Conservation (phyloP, 2,329 filamentous ascomycete species). For the Cordyceps militaris region DNA sequence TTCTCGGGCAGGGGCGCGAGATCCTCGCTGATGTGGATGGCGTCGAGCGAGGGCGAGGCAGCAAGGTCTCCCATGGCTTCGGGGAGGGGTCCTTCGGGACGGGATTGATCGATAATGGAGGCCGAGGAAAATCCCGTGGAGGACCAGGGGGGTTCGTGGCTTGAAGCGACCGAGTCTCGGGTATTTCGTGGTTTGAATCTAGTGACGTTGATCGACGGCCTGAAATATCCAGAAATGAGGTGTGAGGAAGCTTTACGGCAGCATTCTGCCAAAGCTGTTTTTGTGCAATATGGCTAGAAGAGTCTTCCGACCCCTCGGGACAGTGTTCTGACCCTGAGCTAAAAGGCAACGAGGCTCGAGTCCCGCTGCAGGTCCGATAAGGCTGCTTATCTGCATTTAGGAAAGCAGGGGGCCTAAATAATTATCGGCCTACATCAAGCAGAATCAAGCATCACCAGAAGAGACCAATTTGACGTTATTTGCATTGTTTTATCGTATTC, state of each 20-base stretch:
- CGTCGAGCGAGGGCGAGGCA: constrained; percentile 39
- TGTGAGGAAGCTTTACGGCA: background rate
- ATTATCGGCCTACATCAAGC: too few relatives aligned
- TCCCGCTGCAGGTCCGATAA: background rate
- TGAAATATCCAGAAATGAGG: background rate
- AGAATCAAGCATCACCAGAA: too few relatives aligned
- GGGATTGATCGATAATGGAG: background rate
- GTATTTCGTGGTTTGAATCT: background rate
- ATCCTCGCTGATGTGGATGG: constrained; percentile 45
- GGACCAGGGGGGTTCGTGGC: background rate
- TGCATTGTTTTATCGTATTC: too few relatives aligned
- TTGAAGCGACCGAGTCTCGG: background rate
- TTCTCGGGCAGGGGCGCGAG: constrained; percentile 53
- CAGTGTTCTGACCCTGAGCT: constrained; percentile 12
- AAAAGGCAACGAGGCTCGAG: background rate
- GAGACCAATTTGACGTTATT: too few relatives aligned
- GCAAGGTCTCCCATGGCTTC: background rate
- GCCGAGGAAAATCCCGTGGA: background rate
- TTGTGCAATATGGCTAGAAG: constrained; percentile 14
- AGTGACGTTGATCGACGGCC: background rate
- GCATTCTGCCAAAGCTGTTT: background rate
- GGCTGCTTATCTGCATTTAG: background rate
- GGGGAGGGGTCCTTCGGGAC: background rate
- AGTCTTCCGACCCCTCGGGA: constrained; percentile 6
- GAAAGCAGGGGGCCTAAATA: background rate